phyloP scores from a whole-genome alignment of 192 early-diverging fungal species.

The Linderina pennispora region DNA sequence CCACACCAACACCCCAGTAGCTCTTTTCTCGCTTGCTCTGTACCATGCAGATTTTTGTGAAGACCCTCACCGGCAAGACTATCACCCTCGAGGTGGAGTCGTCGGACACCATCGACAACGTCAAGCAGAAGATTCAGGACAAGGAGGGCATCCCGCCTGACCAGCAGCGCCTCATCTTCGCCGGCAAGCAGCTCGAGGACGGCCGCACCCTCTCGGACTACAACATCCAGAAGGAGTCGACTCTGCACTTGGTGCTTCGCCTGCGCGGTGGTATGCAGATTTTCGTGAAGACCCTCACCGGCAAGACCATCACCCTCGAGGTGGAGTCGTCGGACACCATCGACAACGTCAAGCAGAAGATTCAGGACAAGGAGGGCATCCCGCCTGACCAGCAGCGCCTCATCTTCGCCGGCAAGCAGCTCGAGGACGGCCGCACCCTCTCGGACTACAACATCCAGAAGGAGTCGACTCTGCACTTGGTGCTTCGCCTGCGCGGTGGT shows the following conservation, averaged over 20 bases:
- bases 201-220: slow-evolving; percentile 94
- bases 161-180: slow-evolving; percentile 98
- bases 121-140: slow-evolving; percentile 83
- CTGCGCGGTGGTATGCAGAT: slow-evolving; percentile 67
- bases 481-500: slow-evolving; percentile 73
- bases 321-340: slow-evolving; percentile 67
- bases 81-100: slow-evolving; percentile 89
- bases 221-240: slow-evolving; percentile 99
- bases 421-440: slow-evolving; percentile 34
- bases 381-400: slow-evolving; percentile 56
- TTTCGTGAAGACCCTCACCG: slow-evolving; percentile 64
- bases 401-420: neutral
- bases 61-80: slow-evolving; percentile 94
- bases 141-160: slow-evolving; percentile 93
- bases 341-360: slow-evolving; percentile 73
- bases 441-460: slow-evolving; percentile 71
- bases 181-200: slow-evolving; percentile 99
- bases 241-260: slow-evolving; percentile 90
- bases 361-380: slow-evolving; percentile 76
- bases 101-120: slow-evolving; percentile 68
- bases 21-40: slow-evolving; percentile 1
- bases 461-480: slow-evolving; percentile 66
- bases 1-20: too few relatives aligned
- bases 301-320: slow-evolving; percentile 81
- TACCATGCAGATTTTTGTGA: slow-evolving; percentile 46